Conservation (phyloP, 2,329 filamentous ascomycete species). For the Fusarium secorum region DNA sequence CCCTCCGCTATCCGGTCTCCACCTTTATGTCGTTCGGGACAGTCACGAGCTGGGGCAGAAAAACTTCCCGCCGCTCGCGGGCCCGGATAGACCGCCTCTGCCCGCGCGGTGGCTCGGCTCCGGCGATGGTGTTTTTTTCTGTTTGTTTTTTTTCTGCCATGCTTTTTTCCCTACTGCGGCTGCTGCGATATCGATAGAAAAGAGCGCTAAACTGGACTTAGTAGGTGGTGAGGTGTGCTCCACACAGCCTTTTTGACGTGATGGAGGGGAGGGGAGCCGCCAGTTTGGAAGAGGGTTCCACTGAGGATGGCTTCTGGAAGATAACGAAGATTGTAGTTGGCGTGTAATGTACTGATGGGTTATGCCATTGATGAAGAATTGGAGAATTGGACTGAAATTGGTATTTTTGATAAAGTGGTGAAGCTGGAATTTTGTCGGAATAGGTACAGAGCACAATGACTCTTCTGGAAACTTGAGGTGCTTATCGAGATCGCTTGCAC, state of each 20-base stretch:
- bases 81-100: conserved; percentile 41
- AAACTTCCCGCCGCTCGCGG: conserved; percentile 23
- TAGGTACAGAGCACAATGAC: background rate
- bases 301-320: background rate
- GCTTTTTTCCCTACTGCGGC: background rate
- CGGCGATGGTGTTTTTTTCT: conserved; percentile 13
- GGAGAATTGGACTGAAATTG: background rate
- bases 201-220: background rate
- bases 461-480: background rate
- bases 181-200: background rate
- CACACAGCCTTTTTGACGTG: conserved; percentile 5
- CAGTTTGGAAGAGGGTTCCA: background rate
- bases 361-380: background rate
- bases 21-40: background rate
- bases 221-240: conserved; percentile 3
- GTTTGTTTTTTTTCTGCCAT: background rate
- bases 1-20: conserved; percentile 5
- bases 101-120: conserved; percentile 39
- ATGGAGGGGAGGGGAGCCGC: conserved; percentile 5
- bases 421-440: background rate
- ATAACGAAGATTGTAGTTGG: background rate
- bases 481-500: conserved; percentile 31
- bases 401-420: background rate
- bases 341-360: background rate
- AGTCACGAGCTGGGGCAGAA: conserved; percentile 11